Percentiles rank a stretch among this genome's conserved stretches.
phyloP scores from a whole-genome alignment of 1,284 basidiomycete genomes.

The Anthracocystis setariae region DNA sequence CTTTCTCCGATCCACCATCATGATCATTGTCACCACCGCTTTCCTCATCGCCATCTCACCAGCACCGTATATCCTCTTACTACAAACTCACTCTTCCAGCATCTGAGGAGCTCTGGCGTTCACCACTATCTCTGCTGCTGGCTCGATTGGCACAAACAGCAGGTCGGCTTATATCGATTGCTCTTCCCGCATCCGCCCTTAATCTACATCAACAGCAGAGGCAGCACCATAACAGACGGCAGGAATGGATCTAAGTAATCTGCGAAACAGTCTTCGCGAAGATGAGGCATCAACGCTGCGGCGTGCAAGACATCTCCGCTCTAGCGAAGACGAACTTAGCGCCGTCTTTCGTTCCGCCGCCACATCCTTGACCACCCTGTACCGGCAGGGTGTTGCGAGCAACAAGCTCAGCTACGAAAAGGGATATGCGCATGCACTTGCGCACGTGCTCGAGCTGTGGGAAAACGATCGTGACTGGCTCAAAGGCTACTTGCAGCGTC shows the following conservation, averaged over 20 bases:
- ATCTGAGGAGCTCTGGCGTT: too few relatives aligned
- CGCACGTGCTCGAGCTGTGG: constrained; percentile 49
- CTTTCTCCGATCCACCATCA: background rate
- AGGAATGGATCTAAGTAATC: constrained; percentile 42
- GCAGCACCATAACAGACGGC: background rate
- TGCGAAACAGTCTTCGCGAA: constrained; percentile 31
- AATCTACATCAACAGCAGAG: background rate
- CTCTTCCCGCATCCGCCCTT: background rate
- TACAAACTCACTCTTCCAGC: too few relatives aligned
- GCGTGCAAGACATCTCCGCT: constrained; percentile 22
- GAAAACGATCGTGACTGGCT: constrained; percentile 42
- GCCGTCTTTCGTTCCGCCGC: constrained; percentile 40
- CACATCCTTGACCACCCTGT: constrained; percentile 39
- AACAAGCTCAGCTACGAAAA: constrained; percentile 38
- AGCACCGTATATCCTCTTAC: background rate
- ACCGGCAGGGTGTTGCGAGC: constrained; percentile 35
- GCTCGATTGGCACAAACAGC: too few relatives aligned
- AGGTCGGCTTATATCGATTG: too few relatives aligned
- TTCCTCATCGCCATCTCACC: background rate
- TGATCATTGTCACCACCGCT: background rate
- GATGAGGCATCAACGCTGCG: constrained; percentile 27
- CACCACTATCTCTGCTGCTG: too few relatives aligned
- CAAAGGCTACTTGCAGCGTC: constrained; percentile 45
- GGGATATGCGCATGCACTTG: constrained; percentile 44
- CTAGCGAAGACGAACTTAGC: constrained; percentile 38